Evolutionary conservation across 2,329 filamentous ascomycete genomes (phyloP).

Genomic region (Cladophialophora immunda): DNA sequence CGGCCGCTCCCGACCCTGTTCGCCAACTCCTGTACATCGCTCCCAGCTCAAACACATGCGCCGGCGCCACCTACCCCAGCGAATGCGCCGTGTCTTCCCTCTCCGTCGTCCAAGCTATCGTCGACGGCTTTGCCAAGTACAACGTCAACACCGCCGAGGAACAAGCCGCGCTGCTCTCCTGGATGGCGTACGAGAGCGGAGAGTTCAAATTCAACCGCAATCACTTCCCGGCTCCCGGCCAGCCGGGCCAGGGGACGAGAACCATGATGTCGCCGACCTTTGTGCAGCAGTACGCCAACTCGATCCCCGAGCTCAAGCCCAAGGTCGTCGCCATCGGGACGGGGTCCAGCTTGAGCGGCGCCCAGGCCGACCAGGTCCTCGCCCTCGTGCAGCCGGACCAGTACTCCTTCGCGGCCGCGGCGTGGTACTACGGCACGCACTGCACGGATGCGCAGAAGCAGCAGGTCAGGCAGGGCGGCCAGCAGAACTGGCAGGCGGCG

Average conservation of each 20-base stretch:
- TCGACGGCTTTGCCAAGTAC: conserved; percentile 66
- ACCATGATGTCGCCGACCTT: conserved; percentile 70
- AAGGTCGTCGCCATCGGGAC: conserved; percentile 46
- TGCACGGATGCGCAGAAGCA: conserved; percentile 57
- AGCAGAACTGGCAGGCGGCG: conserved; percentile 57
- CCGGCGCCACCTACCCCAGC: conserved; percentile 18
- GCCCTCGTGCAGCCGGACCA: conserved; percentile 60
- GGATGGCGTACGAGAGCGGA: conserved; percentile 76
- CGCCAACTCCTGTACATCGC: conserved; percentile 35
- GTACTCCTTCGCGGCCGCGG: conserved; percentile 66
- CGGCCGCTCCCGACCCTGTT: conserved; percentile 22
- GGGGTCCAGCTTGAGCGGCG: conserved; percentile 41
- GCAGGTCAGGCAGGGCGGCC: conserved; percentile 56
- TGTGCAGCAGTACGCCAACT: conserved; percentile 64
- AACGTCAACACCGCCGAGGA: conserved; percentile 63
- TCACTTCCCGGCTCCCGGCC: conserved; percentile 56
- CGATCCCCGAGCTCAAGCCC: conserved; percentile 54
- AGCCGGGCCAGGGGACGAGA: conserved; percentile 74
- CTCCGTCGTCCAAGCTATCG: conserved; percentile 53
- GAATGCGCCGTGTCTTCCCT: conserved; percentile 35
- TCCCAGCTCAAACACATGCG: conserved; percentile 33
- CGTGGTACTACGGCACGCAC: conserved; percentile 68
- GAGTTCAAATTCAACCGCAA: conserved; percentile 78
- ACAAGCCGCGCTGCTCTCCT: conserved; percentile 73
- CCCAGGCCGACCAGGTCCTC: conserved; percentile 49